Evolutionary conservation across 192 early-diverging fungal genomes (phyloP).

Genomic region (Geosiphon pyriformis): DNA sequence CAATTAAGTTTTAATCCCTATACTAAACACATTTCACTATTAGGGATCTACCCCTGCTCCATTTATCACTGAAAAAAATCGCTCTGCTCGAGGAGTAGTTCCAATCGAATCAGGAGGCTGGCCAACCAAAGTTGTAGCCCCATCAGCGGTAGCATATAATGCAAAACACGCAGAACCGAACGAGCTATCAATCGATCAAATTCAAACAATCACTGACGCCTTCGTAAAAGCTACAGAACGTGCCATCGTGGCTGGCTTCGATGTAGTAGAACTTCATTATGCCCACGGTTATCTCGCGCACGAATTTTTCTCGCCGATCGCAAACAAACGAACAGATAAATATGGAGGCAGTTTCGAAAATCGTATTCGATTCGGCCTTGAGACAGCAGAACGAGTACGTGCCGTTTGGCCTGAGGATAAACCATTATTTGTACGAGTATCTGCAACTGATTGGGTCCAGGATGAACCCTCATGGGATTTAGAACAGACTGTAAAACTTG

Average conservation of each 20-base stretch:
- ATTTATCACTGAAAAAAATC: slow-evolving; percentile 14
- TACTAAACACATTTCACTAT: slow-evolving; percentile 15
- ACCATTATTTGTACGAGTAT: slow-evolving; percentile 82
- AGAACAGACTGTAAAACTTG: slow-evolving; percentile 65
- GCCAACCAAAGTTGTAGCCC: slow-evolving; percentile 65
- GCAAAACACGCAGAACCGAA: slow-evolving; percentile 39
- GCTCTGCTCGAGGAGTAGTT: not conserved
- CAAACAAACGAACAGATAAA: slow-evolving; percentile 83
- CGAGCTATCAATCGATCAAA: slow-evolving; percentile 61
- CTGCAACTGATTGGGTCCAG: slow-evolving; percentile 67
- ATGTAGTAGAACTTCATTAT: slow-evolving; percentile 84
- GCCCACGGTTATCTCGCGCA: slow-evolving; percentile 89
- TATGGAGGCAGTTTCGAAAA: slow-evolving; percentile 93
- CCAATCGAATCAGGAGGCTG: slow-evolving; percentile 55
- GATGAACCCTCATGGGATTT: slow-evolving; percentile 58
- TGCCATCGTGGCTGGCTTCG: slow-evolving; percentile 76
- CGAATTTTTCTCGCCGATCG: slow-evolving; percentile 72
- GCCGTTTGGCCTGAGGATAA: slow-evolving; percentile 70
- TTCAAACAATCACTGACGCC: slow-evolving; percentile 52
- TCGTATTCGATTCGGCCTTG: slow-evolving; percentile 69
- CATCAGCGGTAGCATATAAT: slow-evolving; percentile 50
- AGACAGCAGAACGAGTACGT: slow-evolving; percentile 60
- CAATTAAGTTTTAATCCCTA: too few relatives aligned
- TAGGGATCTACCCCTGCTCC: slow-evolving; percentile 25
- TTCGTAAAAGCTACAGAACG: slow-evolving; percentile 65